phyloP scores from a whole-genome alignment of 1,284 basidiomycete species.

The Paramarasmius palmivorus region DNA sequence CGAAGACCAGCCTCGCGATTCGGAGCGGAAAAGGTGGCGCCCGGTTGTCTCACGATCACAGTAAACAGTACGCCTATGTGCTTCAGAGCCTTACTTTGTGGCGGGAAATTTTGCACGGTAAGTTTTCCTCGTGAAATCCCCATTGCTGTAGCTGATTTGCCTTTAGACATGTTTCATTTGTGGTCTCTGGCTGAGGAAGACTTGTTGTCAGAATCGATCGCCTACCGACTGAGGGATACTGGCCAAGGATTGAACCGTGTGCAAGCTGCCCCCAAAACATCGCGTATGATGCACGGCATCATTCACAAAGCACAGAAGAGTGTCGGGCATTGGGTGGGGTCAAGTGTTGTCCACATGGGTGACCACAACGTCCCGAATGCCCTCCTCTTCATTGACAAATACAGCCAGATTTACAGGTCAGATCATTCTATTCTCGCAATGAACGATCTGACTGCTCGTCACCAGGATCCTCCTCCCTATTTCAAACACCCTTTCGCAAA shows the following conservation, averaged over 20 bases:
- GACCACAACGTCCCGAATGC: constrained; percentile 89
- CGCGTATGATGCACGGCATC: constrained; percentile 82
- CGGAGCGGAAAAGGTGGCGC: constrained; percentile 76
- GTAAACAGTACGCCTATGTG: constrained; percentile 80
- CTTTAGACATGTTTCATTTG: constrained; percentile 77
- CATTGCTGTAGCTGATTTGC: constrained; percentile 1
- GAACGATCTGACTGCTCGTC: no score
- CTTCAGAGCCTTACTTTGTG: constrained; percentile 81
- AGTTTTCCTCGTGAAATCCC: constrained; percentile 16
- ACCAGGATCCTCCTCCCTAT: constrained; percentile 82
- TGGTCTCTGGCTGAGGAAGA: constrained; percentile 82
- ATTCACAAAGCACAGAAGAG: constrained; percentile 76
- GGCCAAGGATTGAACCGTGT: constrained; percentile 84
- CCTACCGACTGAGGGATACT: constrained; percentile 79
- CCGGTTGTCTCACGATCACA: constrained; percentile 77
- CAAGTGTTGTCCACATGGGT: constrained; percentile 57
- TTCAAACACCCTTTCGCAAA: constrained; percentile 73
- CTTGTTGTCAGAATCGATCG: constrained; percentile 66
- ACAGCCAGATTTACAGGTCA: constrained; percentile 86
- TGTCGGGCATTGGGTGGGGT: constrained; percentile 79
- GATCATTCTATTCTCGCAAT: no score
- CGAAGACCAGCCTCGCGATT: constrained; percentile 69
- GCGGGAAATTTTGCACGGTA: constrained; percentile 81
- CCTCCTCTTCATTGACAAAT: constrained; percentile 78
- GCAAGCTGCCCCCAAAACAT: constrained; percentile 79